Base-by-base conservation (phyloP, 2,329 filamentous ascomycete species). In the Aureobasidium sp. region DNA sequence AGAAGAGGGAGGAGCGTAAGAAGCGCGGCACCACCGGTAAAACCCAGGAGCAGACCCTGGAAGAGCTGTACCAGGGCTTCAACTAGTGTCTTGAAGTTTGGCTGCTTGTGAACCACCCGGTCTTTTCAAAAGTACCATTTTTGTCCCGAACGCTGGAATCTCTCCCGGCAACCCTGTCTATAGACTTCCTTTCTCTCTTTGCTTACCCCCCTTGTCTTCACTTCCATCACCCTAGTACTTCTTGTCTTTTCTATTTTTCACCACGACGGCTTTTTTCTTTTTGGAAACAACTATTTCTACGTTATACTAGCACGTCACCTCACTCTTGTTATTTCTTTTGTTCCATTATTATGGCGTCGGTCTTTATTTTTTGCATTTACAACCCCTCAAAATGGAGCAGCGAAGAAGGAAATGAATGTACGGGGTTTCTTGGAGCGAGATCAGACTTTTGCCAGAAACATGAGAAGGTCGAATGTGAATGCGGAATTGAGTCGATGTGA, bases 1-100 rank as follows among this genome's bases (percentile, higher is more conserved):
- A 70, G 69, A 73, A 71, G 66, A 67, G 70, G 36, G 70, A 72
- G 37, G 70, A 71, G 66, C 71, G 71, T 62, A 69, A 66, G 59
- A 69, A 64, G 68, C 65, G 65, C 34, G 64, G 65, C 59, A 63
- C 64, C 45, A 52, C 55, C 55, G 67, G 66, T 54, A 67, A 70
- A 32, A 66, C 66, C 61, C 64, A 65, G 21, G 68, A 68, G 62
- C 65, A 64, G 39, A 57, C 63, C 21, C 48, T 72, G 52, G 63
- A 66, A 21, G 70, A 71, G 21, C 53, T 72, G 58, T 71, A 71
- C 64, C 63, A 66, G 48, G 63, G 61, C 36, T 63, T 69, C 61
- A 68, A 62, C 39, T 62, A 62, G 52, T 15, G 42, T 29, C 32
- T 39, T 37, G 34, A 50, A 55, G 49, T 11, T n/a, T 37, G 48